Evolutionary conservation across 495 filamentous ascomycete genomes (phyloP), one percentile per base, ranked within the genome.

Genomic region (Cairneyella variabilis): DNA sequence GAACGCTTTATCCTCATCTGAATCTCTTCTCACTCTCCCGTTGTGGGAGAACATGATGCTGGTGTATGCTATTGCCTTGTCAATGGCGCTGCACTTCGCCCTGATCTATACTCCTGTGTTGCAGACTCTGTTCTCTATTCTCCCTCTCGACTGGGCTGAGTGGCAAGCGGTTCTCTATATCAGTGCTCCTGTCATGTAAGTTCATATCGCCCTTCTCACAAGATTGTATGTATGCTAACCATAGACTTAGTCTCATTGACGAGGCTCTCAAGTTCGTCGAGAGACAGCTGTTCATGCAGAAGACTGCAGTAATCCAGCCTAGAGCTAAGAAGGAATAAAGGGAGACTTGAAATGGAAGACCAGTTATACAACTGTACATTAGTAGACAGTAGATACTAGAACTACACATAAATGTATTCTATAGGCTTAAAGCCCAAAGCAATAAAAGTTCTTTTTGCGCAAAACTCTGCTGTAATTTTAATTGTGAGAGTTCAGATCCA

Each of bases 31-130:
- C 26, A 97, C 93, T 10, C 83, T 97, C 56, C 91, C 90, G 16
- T 73, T 99, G 22, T 95, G 90, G 91, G 80, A 93, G 63, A 99
- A 99, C 72, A 90, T 95, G 83, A 90, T 93, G 77, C 79, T 99
- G 8, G 85, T 99, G 51, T 96, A 95, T 60, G 95, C 95, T 57
- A 93, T 99, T 60, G 77, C 77, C 11, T 70, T 99, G 51, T 96
- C 90, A n/a, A 99, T 99, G 95, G 79, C 77, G 7, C 80, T 99
- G 46, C 95, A 99, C 75, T 96, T 99, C 64, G 86, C 83, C 9
- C 82, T 99, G 45, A 80, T 99, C 41, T 99, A 99, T 71, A 86
- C 84, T 27, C 95, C 95, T 2, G 80, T 95, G 71, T 71, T 99
- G 49, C 93, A 97, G 72, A 71, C 69, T 4, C 73, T 99, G 30